Evolutionary conservation across 2,329 filamentous ascomycete species (phyloP).

Genomic region (Penicillium sp.): DNA sequence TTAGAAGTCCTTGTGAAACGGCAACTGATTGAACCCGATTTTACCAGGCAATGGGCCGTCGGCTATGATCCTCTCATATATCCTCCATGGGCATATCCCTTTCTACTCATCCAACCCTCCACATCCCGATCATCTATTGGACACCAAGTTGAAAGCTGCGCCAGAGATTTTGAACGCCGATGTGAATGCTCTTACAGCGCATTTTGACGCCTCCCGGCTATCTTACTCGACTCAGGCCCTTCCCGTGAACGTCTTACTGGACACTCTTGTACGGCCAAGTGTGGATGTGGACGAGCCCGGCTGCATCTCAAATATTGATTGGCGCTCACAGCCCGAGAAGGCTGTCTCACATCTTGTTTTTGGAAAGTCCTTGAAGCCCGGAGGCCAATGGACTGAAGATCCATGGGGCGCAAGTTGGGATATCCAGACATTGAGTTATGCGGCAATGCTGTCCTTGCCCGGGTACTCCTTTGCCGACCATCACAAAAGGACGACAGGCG

Average conservation of each 20-base stretch:
- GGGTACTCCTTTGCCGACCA: conserved; percentile 58
- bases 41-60: conserved; percentile 58
- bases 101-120: conserved; percentile 50
- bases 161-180: conserved; percentile 49
- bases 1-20: background rate
- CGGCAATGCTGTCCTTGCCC: conserved; percentile 59
- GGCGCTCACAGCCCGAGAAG: conserved; percentile 51
- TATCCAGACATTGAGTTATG: conserved; percentile 60
- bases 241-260: conserved; percentile 58
- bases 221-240: conserved; percentile 62
- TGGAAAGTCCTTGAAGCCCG: conserved; percentile 50
- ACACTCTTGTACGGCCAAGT: conserved; percentile 57
- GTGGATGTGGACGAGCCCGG: conserved; percentile 56
- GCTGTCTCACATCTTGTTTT: conserved; percentile 54
- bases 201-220: conserved; percentile 56
- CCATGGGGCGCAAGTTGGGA: conserved; percentile 52
- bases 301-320: conserved; percentile 51
- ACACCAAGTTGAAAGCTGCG: conserved; percentile 51
- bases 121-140: conserved; percentile 57
- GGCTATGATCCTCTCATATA: conserved; percentile 60
- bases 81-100: conserved; percentile 60
- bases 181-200: conserved; percentile 51
- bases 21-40: background rate
- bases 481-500: conserved; percentile 41
- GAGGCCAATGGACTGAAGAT: conserved; percentile 60